Base-by-base conservation (phyloP, 1,284 basidiomycete genomes). In the Meripilus lineatus region DNA sequence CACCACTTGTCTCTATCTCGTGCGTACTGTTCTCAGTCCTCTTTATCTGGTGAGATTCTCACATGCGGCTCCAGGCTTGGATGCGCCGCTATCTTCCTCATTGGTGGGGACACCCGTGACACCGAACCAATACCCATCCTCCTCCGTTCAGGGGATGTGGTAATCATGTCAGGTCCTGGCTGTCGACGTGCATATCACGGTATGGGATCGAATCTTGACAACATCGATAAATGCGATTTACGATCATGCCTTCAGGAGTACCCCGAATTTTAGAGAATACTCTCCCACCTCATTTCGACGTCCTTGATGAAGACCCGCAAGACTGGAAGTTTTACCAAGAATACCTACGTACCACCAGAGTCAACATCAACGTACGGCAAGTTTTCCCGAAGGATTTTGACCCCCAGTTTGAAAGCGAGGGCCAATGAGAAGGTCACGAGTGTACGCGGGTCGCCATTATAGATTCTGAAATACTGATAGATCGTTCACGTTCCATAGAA, bases 351-450 rank as follows among this genome's bases (percentile, higher is more conserved):
- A 76, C 73, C 5, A 75, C 84, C 2, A 72, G 90, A 42, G 85
- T 96, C 56, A 96, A 96, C 57, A 72, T 95, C 46, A 96, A 95
- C 56, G 89, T 92, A 3, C 71, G 93, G 42, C 91, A 94, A 61
- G 93, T 89, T 11, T 88, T 89, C 60, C 84, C 85, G 2, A 83
- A 74, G 57, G 80, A 74, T 4, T 87, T 86, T 51, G 63, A 76
- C 46, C 77, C 78, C 22, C 41, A 39, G 13, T 42, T 54, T 7
- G 40, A 33, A n/a, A n/a, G n/a, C n/a, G n/a, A n/a, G n/a, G n/a
- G n/a, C n/a, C n/a, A 8, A 18, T 18, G 20, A 35, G n/a, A n/a
- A n/a, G n/a, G n/a, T n/a, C n/a, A n/a, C n/a, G n/a, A n/a, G n/a
- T n/a, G n/a, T n/a, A n/a, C n/a, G n/a, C n/a, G n/a, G n/a, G n/a